A percentile compares a stretch with the other conserved stretches of the same genome.
phyloP scores from a whole-genome alignment of 2,329 filamentous ascomycete genomes.

The Cadophora malorum region DNA sequence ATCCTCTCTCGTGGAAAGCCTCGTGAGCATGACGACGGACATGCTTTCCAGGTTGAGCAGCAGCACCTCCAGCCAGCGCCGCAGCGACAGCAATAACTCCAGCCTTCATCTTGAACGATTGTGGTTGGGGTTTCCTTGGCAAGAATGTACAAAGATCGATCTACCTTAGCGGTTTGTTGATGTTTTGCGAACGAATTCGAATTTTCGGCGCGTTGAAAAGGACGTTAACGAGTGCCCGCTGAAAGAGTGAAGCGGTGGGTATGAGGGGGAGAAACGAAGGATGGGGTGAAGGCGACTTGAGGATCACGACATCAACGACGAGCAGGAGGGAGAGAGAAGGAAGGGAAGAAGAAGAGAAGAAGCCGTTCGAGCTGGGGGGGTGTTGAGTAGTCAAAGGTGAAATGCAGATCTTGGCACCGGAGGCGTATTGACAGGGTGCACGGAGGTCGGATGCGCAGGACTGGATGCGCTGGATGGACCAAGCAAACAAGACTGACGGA shows the following conservation, averaged over 20 bases:
- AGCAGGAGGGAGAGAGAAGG: constrained; percentile 27
- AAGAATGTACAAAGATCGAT: constrained; percentile 25
- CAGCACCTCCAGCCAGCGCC: constrained; percentile 62
- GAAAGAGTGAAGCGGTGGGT: constrained; percentile 83
- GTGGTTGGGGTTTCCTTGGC: constrained; percentile 26
- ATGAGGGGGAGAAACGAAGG: constrained; percentile 48
- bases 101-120: constrained; percentile 72
- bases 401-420: constrained; percentile 23
- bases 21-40: constrained; percentile 67
- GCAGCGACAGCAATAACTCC: constrained; percentile 68
- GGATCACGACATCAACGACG: constrained; percentile 59
- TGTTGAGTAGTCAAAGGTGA: constrained; percentile 21
- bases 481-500: constrained; percentile 8
- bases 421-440: constrained; percentile 13
- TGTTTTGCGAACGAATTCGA: not conserved
- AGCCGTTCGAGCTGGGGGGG: constrained; percentile 33
- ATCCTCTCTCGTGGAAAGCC: constrained; percentile 60
- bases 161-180: constrained; percentile 30
- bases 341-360: constrained; percentile 45
- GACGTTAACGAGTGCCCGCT: constrained; percentile 76
- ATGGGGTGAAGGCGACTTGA: constrained; percentile 58
- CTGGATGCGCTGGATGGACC: not conserved
- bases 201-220: constrained; percentile 35
- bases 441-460: not conserved
- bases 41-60: constrained; percentile 53